Conservation (phyloP, 768 basidiomycete genomes). For the Pulveroboletus sp. region DNA sequence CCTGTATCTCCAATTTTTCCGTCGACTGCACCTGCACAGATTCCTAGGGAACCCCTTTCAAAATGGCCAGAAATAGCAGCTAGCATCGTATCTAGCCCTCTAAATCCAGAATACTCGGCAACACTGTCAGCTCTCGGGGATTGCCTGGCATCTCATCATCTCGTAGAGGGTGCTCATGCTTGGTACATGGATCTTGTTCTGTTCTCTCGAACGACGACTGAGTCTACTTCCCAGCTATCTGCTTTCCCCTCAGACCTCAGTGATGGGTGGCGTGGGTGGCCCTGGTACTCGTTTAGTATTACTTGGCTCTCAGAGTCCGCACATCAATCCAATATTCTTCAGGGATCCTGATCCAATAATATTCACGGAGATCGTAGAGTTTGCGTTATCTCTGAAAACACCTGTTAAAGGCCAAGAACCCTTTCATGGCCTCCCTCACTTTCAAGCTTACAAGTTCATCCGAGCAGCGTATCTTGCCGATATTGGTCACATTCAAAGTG, state of each 20-base stretch:
- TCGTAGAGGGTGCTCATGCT: slow-evolving; percentile 82
- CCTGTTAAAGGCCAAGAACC: slow-evolving; percentile 79
- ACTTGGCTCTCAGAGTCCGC: slow-evolving; percentile 64
- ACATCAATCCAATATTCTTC: slow-evolving; percentile 43
- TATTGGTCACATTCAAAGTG: slow-evolving; percentile 69
- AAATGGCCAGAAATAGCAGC: slow-evolving; percentile 86
- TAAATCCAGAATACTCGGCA: slow-evolving; percentile 61
- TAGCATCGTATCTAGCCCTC: slow-evolving; percentile 74
- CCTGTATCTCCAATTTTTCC: slow-evolving; percentile 65
- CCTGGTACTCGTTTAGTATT: slow-evolving; percentile 65
- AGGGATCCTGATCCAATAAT: slow-evolving; percentile 73
- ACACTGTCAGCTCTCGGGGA: slow-evolving; percentile 84
- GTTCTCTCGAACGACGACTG: not conserved
- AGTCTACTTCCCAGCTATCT: slow-evolving; percentile 56
- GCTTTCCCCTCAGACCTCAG: slow-evolving; percentile 76
- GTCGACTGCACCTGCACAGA: slow-evolving; percentile 37
- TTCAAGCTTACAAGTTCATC: slow-evolving; percentile 84
- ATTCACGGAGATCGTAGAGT: slow-evolving; percentile 89
- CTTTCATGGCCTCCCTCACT: slow-evolving; percentile 75
- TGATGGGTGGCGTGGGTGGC: slow-evolving; percentile 65
- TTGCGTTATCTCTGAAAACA: slow-evolving; percentile 74
- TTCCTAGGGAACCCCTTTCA: slow-evolving; percentile 60
- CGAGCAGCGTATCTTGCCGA: slow-evolving; percentile 76
- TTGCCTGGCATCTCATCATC: slow-evolving; percentile 63
- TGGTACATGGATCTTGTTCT: slow-evolving; percentile 51